These are phyloP conservation scores for Dorcoceras hygrometricum DNA, from an alignment of 257 asterid species.

Conservation along the genomic window DNA sequence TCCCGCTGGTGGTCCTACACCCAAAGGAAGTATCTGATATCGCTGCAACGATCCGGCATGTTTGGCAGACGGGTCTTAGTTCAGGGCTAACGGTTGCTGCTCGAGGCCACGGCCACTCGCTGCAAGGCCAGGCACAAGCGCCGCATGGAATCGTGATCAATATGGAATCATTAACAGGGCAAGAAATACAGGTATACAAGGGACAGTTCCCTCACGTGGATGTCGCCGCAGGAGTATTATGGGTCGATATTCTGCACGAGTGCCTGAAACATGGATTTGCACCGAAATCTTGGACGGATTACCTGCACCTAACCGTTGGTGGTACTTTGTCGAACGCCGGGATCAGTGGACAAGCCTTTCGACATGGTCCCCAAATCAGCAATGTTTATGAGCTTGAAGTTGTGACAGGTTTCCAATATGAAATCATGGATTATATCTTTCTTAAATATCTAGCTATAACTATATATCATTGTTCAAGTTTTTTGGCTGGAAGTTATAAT, in stretches of 20 bases:
- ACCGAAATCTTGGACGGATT: constrained; percentile 94
- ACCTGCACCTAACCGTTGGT: constrained; percentile 81
- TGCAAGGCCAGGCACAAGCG: constrained; percentile 74
- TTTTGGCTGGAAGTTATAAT: background rate
- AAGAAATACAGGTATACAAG: constrained; percentile 50
- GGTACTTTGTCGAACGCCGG: constrained; percentile 94
- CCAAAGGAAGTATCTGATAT: constrained; percentile 71
- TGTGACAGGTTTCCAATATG: constrained; percentile 69
- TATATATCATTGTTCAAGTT: background rate
- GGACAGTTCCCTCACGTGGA: constrained; percentile 61
- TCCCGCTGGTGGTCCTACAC: constrained; percentile 70
- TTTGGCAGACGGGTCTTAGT: constrained; percentile 70
- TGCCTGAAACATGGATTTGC: constrained; percentile 65
- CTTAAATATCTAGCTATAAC: constrained; percentile 2
- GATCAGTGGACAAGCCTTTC: constrained; percentile 90
- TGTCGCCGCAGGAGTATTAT: constrained; percentile 70
- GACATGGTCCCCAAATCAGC: constrained; percentile 91
- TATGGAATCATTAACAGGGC: constrained; percentile 52
- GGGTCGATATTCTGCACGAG: constrained; percentile 71
- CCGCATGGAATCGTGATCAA: constrained; percentile 68
- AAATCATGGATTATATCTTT: background rate
- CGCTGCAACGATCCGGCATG: constrained; percentile 52
- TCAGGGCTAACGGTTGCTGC: constrained; percentile 69
- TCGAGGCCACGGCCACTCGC: constrained; percentile 80
- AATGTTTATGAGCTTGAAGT: constrained; percentile 85